A percentile compares a stretch with the other conserved stretches of the same genome.
These are phyloP conservation scores for Komagataella pseudopastoris DNA, from an alignment of 805 yeast genomes.

Conservation along the genomic window DNA sequence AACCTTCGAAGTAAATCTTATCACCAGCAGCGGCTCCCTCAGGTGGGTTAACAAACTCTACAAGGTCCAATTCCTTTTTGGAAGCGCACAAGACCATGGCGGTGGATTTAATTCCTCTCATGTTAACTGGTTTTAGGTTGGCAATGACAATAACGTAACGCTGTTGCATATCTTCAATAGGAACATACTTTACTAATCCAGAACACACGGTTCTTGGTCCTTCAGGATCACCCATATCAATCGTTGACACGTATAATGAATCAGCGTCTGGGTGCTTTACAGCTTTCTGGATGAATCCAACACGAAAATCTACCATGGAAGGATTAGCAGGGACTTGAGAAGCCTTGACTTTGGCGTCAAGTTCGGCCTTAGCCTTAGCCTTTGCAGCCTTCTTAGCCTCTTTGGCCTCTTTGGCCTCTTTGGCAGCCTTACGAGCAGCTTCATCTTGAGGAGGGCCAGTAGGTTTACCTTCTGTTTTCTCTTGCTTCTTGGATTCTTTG, in stretches of 20 bases:
- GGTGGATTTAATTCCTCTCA: conserved; percentile 92
- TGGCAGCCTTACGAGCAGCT: conserved; percentile 12
- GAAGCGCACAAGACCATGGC: conserved; percentile 98
- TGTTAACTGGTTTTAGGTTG: conserved; percentile 91
- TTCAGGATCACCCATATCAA: conserved; percentile 90
- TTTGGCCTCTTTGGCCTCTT: conserved; percentile 22
- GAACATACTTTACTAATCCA: conserved; percentile 81
- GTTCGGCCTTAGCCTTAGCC: conserved; percentile 48
- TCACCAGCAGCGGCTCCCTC: conserved; percentile 90
- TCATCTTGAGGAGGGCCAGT: conserved; percentile 16
- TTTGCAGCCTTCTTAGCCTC: conserved; percentile 27
- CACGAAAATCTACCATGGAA: conserved; percentile 80
- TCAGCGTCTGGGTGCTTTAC: conserved; percentile 97
- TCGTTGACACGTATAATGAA: conserved; percentile 89
- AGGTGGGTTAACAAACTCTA: conserved; percentile 94
- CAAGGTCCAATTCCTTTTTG: conserved; percentile 37
- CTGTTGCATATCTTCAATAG: conserved; percentile 91
- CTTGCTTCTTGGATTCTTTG: conserved; percentile 6
- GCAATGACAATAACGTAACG: conserved; percentile 86
- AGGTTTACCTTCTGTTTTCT: conserved; percentile 4
- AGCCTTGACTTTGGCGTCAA: conserved; percentile 31
- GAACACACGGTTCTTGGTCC: conserved; percentile 98
- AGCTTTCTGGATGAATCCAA: conserved; percentile 95
- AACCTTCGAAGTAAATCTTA: conserved; percentile 88
- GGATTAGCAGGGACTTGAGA: conserved; percentile 64